Conservation (phyloP, 106 monocot genomes). For the Agapanthus africanus region DNA sequence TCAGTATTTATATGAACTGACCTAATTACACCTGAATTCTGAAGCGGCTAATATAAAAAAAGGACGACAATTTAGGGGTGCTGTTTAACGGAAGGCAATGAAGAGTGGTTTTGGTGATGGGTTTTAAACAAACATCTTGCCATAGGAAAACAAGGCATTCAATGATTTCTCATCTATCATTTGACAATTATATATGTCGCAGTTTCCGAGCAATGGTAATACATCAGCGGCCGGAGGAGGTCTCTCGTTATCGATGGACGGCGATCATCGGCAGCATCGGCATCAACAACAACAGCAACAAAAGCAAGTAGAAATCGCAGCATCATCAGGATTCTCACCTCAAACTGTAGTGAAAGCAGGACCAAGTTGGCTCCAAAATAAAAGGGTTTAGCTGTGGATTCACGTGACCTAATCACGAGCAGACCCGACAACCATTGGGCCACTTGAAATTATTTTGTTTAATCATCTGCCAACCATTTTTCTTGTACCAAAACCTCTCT, state of each 20-base stretch:
- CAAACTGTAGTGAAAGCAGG: neutral
- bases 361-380: constrained; percentile 8
- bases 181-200: neutral
- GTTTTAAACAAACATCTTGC: neutral
- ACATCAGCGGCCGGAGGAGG: neutral
- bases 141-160: neutral
- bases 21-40: no score
- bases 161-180: no score
- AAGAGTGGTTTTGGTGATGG: neutral
- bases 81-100: no score
- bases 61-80: no score
- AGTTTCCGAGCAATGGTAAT: constrained; percentile 5
- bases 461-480: no score
- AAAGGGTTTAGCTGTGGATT: no score
- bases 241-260: neutral
- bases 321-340: constrained; percentile 20
- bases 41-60: no score
- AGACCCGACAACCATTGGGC: no score
- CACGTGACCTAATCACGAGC: no score
- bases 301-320: constrained; percentile 1
- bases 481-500: no score
- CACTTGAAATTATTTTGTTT: no score
- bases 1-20: neutral
- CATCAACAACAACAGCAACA: neutral
- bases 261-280: neutral